Evolutionary conservation across 352 stramenopile species (phyloP).

Genomic region (Phytophthora pluvialis): DNA sequence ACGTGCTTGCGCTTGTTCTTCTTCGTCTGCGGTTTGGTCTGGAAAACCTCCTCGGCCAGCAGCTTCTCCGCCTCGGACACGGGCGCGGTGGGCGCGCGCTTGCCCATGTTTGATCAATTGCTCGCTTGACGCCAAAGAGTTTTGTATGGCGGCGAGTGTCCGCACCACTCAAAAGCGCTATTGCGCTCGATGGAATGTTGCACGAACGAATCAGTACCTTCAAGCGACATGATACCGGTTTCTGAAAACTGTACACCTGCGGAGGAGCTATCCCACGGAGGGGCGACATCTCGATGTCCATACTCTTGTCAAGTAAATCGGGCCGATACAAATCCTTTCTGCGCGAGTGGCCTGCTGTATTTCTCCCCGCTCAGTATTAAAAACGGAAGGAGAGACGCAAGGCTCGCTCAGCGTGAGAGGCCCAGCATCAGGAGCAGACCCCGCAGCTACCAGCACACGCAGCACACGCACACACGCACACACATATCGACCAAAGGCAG

Average conservation of each 20-base stretch:
- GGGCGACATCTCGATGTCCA: slow-evolving; percentile 15
- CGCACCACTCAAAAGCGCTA: slow-evolving; percentile 28
- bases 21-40: slow-evolving; percentile 29
- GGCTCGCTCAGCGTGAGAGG: neutral
- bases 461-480: too few species aligned
- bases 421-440: neutral
- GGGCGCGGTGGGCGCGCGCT: slow-evolving; percentile 36
- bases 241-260: neutral
- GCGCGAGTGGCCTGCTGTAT: slow-evolving; percentile 7
- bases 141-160: slow-evolving; percentile 24
- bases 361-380: slow-evolving; percentile 30
- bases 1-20: slow-evolving; percentile 42
- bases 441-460: neutral
- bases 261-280: neutral
- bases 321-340: slow-evolving; percentile 1
- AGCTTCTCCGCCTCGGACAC: slow-evolving; percentile 55
- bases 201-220: neutral
- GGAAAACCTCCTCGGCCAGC: slow-evolving; percentile 65
- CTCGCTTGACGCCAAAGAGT: neutral
- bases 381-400: slow-evolving; percentile 18
- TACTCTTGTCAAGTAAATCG: slow-evolving; percentile 14
- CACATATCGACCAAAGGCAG: slow-evolving; percentile 13
- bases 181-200: too few species aligned
- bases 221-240: neutral
- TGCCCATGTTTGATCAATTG: slow-evolving; percentile 46